phyloP scores from a whole-genome alignment of 1,284 basidiomycete species.

The Bjerkandera adusta region DNA sequence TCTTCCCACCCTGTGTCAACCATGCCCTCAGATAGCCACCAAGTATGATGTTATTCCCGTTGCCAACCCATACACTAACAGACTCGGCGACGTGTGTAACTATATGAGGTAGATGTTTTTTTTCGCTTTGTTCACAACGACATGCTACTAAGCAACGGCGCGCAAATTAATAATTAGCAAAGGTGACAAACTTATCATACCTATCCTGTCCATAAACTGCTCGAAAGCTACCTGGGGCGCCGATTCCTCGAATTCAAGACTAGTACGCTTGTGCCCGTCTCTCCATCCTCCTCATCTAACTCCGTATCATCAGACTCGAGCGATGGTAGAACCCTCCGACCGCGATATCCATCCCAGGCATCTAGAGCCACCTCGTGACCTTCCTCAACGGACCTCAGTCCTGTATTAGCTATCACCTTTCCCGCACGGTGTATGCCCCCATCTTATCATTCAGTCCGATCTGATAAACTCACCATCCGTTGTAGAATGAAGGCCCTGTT shows the following conservation, averaged over 20 bases:
- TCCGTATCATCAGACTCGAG: conserved; percentile 43
- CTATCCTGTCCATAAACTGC: conserved; percentile 47
- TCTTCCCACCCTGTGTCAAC: conserved; percentile 58
- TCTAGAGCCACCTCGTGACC: conserved; percentile 57
- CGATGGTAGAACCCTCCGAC: conserved; percentile 54
- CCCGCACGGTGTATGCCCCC: conserved; percentile 59
- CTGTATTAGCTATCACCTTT: conserved; percentile 72
- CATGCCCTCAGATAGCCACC: conserved; percentile 46
- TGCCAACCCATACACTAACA: conserved; percentile 28
- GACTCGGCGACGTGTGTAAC: conserved; percentile 26
- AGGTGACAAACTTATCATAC: conserved; percentile 45
- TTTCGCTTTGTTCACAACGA: no score
- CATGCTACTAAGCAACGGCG: no score
- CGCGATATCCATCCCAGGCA: conserved; percentile 47
- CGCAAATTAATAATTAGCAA: conserved; percentile 40
- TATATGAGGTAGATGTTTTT: conserved; percentile 27
- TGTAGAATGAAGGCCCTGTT: conserved; percentile 52
- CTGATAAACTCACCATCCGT: background rate
- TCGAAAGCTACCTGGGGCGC: conserved; percentile 51
- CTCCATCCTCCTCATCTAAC: background rate
- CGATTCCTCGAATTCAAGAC: conserved; percentile 54
- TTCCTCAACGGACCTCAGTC: conserved; percentile 61
- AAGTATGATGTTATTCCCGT: conserved; percentile 47
- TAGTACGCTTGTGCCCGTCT: conserved; percentile 13
- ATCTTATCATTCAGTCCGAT: background rate